Base-by-base conservation (phyloP, 129 eudicot species). In the Mikania micrantha region DNA sequence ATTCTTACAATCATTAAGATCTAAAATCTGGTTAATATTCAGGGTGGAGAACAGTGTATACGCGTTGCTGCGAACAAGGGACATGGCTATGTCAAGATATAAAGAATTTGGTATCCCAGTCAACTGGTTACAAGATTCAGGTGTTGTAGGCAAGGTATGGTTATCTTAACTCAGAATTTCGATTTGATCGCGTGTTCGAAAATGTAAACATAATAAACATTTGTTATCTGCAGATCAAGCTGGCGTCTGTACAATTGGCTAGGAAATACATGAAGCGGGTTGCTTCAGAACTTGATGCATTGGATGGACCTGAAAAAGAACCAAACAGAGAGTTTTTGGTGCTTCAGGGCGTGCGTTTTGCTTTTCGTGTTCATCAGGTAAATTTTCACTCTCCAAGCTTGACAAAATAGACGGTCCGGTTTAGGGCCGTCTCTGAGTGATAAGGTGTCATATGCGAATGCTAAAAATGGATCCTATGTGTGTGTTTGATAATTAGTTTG, bases 341-440 rank as follows among this genome's bases (percentile, higher is more conserved):
- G 66, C 81, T 93, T 40, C 99, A 93, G 82, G 99, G 99, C 0
- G 96, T 93, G 27, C 99, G 99, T 9, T 93, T 93, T 84, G 96
- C 96, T 62, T 93, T 89, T 83, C 95, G 99, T 39, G 99, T 93
- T 70, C 95, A 93, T 81, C 99, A 93, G 95, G 99, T 93, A 69
- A 68, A 45, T n/a, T 15, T 8, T 8, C n/a, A n/a, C 60, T 53
- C n/a, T 44, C 32, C 6, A 28, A 4, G 38, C 6, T 3, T 7
- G 32, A 56, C 34, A 16, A 49, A 60, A 12, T 9, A n/a, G 56
- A 7, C 32, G 3, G 16, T 32, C 2, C 10, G n/a, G n/a, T n/a
- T n/a, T n/a, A n/a, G n/a, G n/a, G n/a, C n/a, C n/a, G n/a, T n/a
- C n/a, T n/a, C n/a, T n/a, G n/a, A n/a, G n/a, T n/a, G n/a, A n/a